Evolutionary conservation across 169 alveolate species (phyloP).

Genomic region (Eimeria praecox): DNA sequence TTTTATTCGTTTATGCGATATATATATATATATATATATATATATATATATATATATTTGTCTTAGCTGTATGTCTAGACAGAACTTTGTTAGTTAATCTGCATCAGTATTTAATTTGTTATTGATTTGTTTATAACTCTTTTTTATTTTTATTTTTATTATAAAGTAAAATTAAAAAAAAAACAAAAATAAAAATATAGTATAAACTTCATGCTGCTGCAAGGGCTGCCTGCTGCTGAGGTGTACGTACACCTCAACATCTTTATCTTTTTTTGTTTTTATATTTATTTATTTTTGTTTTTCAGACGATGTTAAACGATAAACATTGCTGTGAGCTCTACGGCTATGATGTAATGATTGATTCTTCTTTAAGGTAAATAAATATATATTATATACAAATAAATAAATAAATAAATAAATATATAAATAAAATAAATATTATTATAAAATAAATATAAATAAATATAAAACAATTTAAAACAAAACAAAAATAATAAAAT

Average conservation of each 20-base stretch:
- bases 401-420: neutral
- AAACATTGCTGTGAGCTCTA: conserved; percentile 94
- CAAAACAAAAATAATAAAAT: neutral
- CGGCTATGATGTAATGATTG: conserved; percentile 96
- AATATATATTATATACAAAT: neutral
- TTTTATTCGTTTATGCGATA: neutral
- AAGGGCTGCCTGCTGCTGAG: neutral
- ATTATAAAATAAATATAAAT: too few relatives aligned
- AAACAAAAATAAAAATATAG: too few relatives aligned
- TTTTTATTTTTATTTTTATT: too few relatives aligned
- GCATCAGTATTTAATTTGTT: too few relatives aligned
- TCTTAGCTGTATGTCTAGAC: too few relatives aligned
- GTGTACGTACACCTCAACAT: neutral
- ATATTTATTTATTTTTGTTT: neutral
- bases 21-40: neutral
- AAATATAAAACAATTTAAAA: neutral
- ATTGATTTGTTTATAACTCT: too few relatives aligned
- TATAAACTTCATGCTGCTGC: too few relatives aligned
- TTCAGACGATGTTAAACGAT: conserved; percentile 88
- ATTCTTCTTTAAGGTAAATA: conserved; percentile 84
- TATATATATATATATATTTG: neutral
- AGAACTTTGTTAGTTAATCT: too few relatives aligned
- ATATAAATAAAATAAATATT: neutral
- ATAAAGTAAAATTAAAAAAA: too few relatives aligned
- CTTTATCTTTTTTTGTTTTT: neutral